These are phyloP conservation scores for Orbilia blumenaviensis DNA, from an alignment of 2,329 filamentous ascomycete genomes.

Conservation along the genomic window DNA sequence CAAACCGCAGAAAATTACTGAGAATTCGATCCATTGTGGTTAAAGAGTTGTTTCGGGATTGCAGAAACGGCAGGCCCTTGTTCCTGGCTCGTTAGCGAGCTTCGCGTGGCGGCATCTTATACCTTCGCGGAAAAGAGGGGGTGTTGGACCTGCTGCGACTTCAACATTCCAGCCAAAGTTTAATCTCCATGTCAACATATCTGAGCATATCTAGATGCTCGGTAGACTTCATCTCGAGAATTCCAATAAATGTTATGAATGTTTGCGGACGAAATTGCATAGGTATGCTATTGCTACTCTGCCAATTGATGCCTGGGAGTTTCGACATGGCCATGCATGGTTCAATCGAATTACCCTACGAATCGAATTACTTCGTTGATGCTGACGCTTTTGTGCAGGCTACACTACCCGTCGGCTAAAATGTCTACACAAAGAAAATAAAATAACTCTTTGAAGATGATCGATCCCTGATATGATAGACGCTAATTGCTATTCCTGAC, in stretches of 20 bases:
- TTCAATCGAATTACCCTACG: constrained; percentile 13
- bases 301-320: neutral
- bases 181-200: constrained; percentile 52
- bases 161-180: constrained; percentile 40
- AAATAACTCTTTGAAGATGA: constrained; percentile 10
- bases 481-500: constrained; percentile 45
- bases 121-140: constrained; percentile 42
- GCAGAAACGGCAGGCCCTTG: constrained; percentile 44
- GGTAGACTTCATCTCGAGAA: constrained; percentile 22
- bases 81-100: constrained; percentile 51
- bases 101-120: constrained; percentile 54
- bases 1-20: constrained; percentile 37
- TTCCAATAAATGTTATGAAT: constrained; percentile 27
- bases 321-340: neutral
- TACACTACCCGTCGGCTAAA: constrained; percentile 30
- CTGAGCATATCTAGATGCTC: constrained; percentile 12
- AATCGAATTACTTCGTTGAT: constrained; percentile 21
- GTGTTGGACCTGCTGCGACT: constrained; percentile 23
- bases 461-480: constrained; percentile 39
- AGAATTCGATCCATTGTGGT: constrained; percentile 39
- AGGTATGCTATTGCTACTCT: constrained; percentile 45
- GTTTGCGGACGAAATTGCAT: constrained; percentile 51
- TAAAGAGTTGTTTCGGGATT: constrained; percentile 36
- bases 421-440: constrained; percentile 1
- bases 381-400: constrained; percentile 49